Base-by-base conservation (phyloP, 2,329 filamentous ascomycete species). In the Talaromyces pinophilus region DNA sequence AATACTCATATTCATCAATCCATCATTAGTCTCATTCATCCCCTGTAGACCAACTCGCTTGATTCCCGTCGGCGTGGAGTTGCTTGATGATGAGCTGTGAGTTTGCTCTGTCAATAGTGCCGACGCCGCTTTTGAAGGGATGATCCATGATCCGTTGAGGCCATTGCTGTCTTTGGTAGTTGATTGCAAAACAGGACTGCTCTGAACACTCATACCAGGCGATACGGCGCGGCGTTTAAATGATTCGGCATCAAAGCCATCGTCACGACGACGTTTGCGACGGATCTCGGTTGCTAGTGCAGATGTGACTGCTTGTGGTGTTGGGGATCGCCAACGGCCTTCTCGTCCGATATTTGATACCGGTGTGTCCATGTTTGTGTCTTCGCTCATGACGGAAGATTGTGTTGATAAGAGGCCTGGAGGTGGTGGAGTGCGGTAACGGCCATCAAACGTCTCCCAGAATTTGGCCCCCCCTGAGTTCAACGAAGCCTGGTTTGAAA, bases 1-100 rank as follows among this genome's bases (percentile, higher is more conserved):
- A 73, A 97, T 97, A 78, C 92, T 97, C 91, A 98, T 95, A 73
- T 94, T 93, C 90, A 97, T 97, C 70, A 97, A 84, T 1, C 93
- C 92, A 77, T 97, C 94, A 75, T 92, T 92, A n/a, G 94, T 94
- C 78, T 97, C 94, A 19, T 87, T 90, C 93, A 98, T 97, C 0
- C 93, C 92, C 79, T 97, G 93, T 71, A 96, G 85, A 8, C 92
- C 92, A 15, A 96, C 84, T 40, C 92, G 69, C 83, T 89, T 85
- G 35, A 78, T 71, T n/a, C 84, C 86, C 71, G 84, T 81, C 61
- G 82, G 72, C 70, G 84, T 81, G 61, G 82, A 72, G 70, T 83
- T 81, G 71, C 82, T 77, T 11, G 38, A 59, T 11, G 38, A 59
- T 5, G 55, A 52, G 57, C 64, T 52, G 15, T 35, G 19, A 22